Percentiles rank a stretch among this genome's conserved stretches.
phyloP scores from a whole-genome alignment of 345 rosid species.

The Sisymbrium irio region DNA sequence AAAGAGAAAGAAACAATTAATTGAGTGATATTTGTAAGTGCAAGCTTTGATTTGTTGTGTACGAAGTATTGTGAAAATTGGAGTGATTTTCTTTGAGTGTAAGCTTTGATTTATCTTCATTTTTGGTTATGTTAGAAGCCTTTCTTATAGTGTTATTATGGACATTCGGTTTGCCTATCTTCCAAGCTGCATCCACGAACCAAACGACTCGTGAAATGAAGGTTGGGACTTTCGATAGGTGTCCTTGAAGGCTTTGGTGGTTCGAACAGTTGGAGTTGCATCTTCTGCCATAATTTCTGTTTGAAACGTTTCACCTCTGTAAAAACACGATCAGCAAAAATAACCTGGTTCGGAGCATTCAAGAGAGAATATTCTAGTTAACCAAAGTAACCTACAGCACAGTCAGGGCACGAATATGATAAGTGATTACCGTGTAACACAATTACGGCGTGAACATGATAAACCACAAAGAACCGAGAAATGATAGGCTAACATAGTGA shows the following conservation, averaged over 20 bases:
- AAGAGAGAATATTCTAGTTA: no score
- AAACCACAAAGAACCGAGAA: no score
- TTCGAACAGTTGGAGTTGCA: neutral
- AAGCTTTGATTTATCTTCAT: neutral
- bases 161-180: neutral
- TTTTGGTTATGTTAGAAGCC: neutral
- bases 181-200: neutral
- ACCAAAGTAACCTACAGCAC: no score
- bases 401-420: no score
- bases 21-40: neutral
- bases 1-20: neutral
- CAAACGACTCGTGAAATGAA: neutral
- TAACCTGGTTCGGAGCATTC: no score
- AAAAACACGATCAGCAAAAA: no score
- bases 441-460: no score
- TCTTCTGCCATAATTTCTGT: no score
- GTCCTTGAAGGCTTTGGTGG: neutral
- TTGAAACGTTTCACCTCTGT: no score
- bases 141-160: neutral
- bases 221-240: neutral
- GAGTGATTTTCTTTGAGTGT: neutral
- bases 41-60: neutral
- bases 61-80: neutral
- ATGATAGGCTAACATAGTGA: no score
- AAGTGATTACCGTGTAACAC: no score